These are phyloP conservation scores for Candida sanyaensis DNA, from an alignment of 1,139 yeast species.

Conservation along the genomic window DNA sequence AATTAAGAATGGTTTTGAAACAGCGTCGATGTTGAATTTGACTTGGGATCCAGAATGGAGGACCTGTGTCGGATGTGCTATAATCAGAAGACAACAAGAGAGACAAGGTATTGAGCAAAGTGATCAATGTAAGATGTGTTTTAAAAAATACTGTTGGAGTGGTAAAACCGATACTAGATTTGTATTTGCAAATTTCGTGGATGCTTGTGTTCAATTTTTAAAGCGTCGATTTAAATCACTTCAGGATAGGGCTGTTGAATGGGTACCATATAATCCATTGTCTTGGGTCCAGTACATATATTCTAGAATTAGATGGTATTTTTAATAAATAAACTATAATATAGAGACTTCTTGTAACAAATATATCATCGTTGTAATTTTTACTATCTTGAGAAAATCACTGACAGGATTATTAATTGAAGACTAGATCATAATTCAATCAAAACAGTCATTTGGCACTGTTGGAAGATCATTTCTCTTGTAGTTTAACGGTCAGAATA, in stretches of 20 bases:
- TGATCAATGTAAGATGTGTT: slow-evolving; percentile 73
- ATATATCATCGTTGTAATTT: no score
- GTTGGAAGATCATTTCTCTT: slow-evolving; percentile 1
- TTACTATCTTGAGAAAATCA: no score
- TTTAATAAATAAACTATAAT: background rate
- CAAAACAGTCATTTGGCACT: background rate
- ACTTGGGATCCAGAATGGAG: slow-evolving; percentile 75
- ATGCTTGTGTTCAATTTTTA: background rate
- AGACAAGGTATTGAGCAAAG: slow-evolving; percentile 63
- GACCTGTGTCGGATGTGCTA: slow-evolving; percentile 86
- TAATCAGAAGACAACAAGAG: slow-evolving; percentile 80
- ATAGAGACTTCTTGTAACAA: no score
- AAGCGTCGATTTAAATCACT: background rate
- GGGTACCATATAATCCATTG: background rate
- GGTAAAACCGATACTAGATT: slow-evolving; percentile 34
- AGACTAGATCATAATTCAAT: no score
- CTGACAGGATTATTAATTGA: no score
- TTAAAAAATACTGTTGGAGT: slow-evolving; percentile 80
- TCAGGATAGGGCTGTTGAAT: background rate
- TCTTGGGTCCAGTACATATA: background rate
- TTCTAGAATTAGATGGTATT: slow-evolving; percentile 1
- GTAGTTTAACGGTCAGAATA: slow-evolving; percentile 7
- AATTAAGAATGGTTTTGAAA: slow-evolving; percentile 80
- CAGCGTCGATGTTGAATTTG: slow-evolving; percentile 67
- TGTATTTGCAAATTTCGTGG: background rate